Base-by-base conservation (phyloP, 805 yeast species). In the Sporopachydermia quercuum region DNA sequence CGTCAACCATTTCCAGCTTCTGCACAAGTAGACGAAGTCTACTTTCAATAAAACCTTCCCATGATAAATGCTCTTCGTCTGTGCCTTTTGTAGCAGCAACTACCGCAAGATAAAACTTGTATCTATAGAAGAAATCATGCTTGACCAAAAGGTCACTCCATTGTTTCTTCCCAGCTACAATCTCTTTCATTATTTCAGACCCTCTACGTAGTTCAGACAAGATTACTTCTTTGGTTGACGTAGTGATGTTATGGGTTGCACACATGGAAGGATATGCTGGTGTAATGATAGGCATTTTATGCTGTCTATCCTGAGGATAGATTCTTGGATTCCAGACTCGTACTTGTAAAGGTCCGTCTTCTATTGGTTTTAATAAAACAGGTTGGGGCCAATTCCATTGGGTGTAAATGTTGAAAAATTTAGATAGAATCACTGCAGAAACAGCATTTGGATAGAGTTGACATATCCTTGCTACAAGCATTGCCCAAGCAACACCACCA, bases 401-500 rank as follows among this genome's bases (percentile, higher is more conserved):
- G 1, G 85, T 61, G 49, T 84, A 71, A 45, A 91, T 85, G 47
- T 75, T 73, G 61, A 91, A 91, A 55, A 91, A 91, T 54, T 86
- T 82, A 43, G 79, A 75, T n/a, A 91, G 78, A 39, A 91, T 80
- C 2, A 82, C 85, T 0, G 97, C 84, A 45, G 96, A 78, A 8
- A 86, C 93, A 0, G 97, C 94, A 58, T 89, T 89, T 5, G 98
- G 98, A 55, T 89, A 91, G 39, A 91, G 62, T 57, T 91, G 98
- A 58, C 98, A 91, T 18, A 91, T 85, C 50, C 98, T 70, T 1
- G 97, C 98, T n/a, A 87, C 96, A 34, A 91, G 59, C 96, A 91
- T 91, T 1, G 98, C 98, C 98, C 98, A 91, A 1, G 98, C 98
- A 38, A 91, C 98, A 58, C 98, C 98, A 52, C 98, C 98, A 1